Evolutionary conservation across 768 basidiomycete genomes (phyloP).

Genomic region (Trametes meyenii): DNA sequence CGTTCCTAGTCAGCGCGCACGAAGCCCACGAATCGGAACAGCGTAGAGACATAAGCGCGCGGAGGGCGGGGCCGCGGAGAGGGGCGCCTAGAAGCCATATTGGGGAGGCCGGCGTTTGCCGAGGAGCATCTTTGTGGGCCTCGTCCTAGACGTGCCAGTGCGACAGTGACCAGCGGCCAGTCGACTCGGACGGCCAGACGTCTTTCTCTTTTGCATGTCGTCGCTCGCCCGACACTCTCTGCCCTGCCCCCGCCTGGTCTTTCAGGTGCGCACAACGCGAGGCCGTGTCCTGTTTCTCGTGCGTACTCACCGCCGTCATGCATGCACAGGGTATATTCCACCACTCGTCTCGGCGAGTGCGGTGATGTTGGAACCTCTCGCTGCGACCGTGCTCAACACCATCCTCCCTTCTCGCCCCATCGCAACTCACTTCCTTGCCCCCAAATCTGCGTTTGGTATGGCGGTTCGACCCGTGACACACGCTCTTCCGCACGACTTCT

Average conservation of each 20-base stretch:
- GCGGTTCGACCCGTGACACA: slow-evolving; percentile 36
- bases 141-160: background rate
- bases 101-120: slow-evolving; percentile 14
- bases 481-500: slow-evolving; percentile 50
- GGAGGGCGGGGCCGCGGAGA: background rate
- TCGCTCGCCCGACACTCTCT: slow-evolving; percentile 12
- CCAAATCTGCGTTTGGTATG: slow-evolving; percentile 34
- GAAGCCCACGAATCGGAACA: background rate
- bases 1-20: slow-evolving; percentile 7
- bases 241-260: slow-evolving; percentile 17
- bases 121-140: slow-evolving; percentile 12
- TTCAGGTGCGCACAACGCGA: slow-evolving; percentile 15
- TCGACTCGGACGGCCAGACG: background rate
- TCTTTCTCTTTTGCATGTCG: slow-evolving; percentile 25
- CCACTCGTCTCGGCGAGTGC: slow-evolving; percentile 33
- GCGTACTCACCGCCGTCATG: background rate
- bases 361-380: slow-evolving; percentile 68
- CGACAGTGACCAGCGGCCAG: background rate
- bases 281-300: background rate
- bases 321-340: slow-evolving; percentile 15
- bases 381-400: slow-evolving; percentile 54
- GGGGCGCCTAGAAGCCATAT: slow-evolving; percentile 8
- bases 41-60: too few species aligned
- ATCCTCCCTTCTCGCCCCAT: slow-evolving; percentile 39
- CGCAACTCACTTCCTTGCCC: slow-evolving; percentile 31